phyloP scores from a whole-genome alignment of 148 eudicot genomes.

The Cornus controversa region DNA sequence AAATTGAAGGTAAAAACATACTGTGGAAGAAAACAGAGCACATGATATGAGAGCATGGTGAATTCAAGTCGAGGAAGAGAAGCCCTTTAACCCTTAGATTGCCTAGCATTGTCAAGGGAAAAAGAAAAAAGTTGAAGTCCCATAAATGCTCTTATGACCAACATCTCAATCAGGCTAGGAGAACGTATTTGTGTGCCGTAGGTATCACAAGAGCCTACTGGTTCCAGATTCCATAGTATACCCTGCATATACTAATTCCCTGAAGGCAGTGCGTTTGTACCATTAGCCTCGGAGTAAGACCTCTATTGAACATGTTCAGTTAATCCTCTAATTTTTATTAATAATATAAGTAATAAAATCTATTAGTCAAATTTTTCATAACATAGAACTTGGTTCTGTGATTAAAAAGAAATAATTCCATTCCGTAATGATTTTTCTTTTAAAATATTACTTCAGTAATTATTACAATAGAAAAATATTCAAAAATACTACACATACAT shows the following conservation, averaged over 20 bases:
- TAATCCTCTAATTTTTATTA: neutral
- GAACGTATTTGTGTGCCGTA: neutral
- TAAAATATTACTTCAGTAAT: neutral
- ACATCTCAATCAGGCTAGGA: neutral
- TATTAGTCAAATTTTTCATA: neutral
- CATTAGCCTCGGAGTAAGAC: neutral
- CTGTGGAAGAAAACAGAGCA: neutral
- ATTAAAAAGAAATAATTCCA: no score
- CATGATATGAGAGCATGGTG: neutral
- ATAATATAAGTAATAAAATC: neutral
- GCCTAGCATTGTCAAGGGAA: neutral
- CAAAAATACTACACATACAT: neutral
- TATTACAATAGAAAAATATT: neutral
- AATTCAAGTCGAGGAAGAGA: neutral
- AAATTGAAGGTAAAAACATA: neutral
- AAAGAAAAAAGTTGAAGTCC: slow-evolving; percentile 1
- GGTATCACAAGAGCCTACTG: neutral
- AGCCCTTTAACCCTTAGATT: neutral
- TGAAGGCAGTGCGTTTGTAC: neutral
- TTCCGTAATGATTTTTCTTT: neutral
- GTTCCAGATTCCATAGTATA: neutral
- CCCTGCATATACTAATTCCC: neutral
- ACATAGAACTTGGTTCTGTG: neutral
- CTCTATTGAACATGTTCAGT: neutral
- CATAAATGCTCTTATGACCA: neutral